Percentiles rank a stretch among this genome's conserved stretches.
phyloP scores from a whole-genome alignment of 306 rosid species.

The Crataegus laevigata region DNA sequence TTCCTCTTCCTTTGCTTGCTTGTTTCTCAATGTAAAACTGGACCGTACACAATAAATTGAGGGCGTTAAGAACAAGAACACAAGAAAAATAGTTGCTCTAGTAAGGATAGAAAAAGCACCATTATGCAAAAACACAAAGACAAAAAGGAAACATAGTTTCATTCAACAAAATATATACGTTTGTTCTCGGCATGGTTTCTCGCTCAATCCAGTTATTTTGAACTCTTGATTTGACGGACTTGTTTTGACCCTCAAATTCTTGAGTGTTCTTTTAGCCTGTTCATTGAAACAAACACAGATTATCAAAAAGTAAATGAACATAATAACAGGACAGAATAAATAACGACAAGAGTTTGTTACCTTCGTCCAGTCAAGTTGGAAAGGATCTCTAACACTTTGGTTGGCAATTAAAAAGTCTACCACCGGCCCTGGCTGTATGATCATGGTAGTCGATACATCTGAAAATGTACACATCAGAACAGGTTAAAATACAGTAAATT shows the following conservation, averaged over 20 bases:
- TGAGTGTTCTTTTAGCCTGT: slow-evolving; percentile 77
- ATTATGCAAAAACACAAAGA: neutral
- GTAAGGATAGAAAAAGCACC: neutral
- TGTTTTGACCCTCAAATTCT: slow-evolving; percentile 66
- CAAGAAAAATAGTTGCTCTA: neutral
- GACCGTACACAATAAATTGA: neutral
- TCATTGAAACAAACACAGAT: neutral
- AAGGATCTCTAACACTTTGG: slow-evolving; percentile 72
- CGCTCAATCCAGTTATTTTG: slow-evolving; percentile 87
- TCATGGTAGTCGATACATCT: slow-evolving; percentile 96
- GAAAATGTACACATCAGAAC: neutral
- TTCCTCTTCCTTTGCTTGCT: slow-evolving; percentile 33
- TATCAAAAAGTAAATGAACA: neutral
- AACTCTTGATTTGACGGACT: slow-evolving; percentile 67
- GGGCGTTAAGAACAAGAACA: neutral
- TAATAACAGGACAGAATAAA: neutral
- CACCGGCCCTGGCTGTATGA: slow-evolving; percentile 80
- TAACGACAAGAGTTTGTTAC: slow-evolving; percentile 23
- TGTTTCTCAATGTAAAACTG: slow-evolving; percentile 63
- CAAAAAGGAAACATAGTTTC: neutral
- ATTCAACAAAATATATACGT: slow-evolving; percentile 23
- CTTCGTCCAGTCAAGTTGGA: slow-evolving; percentile 71
- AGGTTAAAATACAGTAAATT: neutral
- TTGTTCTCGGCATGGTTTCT: slow-evolving; percentile 66
- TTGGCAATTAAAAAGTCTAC: slow-evolving; percentile 77